Evolutionary conservation across 768 basidiomycete species (phyloP).

Genomic region (Collybiopsis confluens): DNA sequence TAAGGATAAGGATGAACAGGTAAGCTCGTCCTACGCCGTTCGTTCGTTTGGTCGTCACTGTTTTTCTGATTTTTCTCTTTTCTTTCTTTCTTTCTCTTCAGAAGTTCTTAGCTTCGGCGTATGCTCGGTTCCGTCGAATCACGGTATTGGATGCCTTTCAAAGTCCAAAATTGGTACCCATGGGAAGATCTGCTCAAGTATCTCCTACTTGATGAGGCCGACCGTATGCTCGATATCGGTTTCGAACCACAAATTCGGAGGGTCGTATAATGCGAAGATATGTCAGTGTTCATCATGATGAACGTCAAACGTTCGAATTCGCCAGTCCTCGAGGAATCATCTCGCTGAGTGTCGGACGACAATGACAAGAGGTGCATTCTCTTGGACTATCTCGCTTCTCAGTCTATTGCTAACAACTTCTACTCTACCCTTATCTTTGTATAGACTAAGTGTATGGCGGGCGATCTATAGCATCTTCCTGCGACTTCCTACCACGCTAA

Average conservation of each 20-base stretch:
- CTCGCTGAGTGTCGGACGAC: slow-evolving; percentile 98
- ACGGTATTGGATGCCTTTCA: too few relatives aligned
- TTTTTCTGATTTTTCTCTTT: too few relatives aligned
- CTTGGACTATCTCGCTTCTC: slow-evolving; percentile 86
- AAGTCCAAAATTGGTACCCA: too few relatives aligned
- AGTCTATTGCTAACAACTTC: slow-evolving; percentile 44
- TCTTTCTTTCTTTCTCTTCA: too few relatives aligned
- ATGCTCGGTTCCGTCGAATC: too few relatives aligned
- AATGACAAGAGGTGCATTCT: slow-evolving; percentile 94
- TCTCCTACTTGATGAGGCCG: slow-evolving; percentile 97
- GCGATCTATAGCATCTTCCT: slow-evolving; percentile 97
- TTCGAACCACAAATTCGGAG: slow-evolving; percentile 99
- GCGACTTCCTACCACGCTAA: slow-evolving; percentile 80
- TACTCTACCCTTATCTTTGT: slow-evolving; percentile 95
- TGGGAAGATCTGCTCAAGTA: too few relatives aligned
- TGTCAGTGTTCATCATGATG: slow-evolving; percentile 88
- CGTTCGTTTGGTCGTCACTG: too few relatives aligned
- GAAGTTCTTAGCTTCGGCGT: too few relatives aligned
- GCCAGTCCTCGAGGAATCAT: slow-evolving; percentile 96
- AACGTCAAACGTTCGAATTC: slow-evolving; percentile 97
- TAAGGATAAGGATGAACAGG: too few relatives aligned
- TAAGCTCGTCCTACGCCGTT: too few relatives aligned
- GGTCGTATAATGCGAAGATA: slow-evolving; percentile 97
- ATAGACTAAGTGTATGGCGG: slow-evolving; percentile 99
- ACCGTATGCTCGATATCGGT: slow-evolving; percentile 99